Base-by-base conservation (phyloP, 2,329 filamentous ascomycete genomes). In the Alternaria ethzedia region DNA sequence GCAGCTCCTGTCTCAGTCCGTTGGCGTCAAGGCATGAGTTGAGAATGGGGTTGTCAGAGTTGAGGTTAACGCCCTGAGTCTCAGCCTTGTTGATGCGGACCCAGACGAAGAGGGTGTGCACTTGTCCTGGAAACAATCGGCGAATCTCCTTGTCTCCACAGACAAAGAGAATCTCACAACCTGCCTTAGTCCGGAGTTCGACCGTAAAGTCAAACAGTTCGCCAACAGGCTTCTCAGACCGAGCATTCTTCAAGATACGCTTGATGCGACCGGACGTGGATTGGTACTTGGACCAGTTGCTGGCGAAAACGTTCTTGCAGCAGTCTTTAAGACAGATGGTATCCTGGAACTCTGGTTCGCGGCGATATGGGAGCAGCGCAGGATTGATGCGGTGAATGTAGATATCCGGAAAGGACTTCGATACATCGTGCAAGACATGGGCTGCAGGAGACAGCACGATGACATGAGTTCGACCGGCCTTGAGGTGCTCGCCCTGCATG, bases 341-440 rank as follows among this genome's bases (percentile, higher is more conserved):
- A 13, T 74, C 63, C 30, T 54, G 49, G 7, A 54, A 49, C 17
- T 68, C 62, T n/a, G 64, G 58, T 13, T 62, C 26, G 11, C 61
- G 59, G 15, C 60, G 66, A 54, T 64, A 74, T 4, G 76, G 76
- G 15, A 77, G 54, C 8, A 66, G 28, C 20, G 72, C 71, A 13
- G 74, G 71, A 45, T 72, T 78, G 56, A 77, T 69, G 21, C 72
- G 73, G 56, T 78, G 73, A 10, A 77, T 58, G 43, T 68, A 63
- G 3, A 77, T 30, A 30, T 65, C 54, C 7, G 75, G 71, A 36
- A 67, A 70, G 4, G 49, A 59, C 6, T 64, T 69, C 2, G 68
- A 75, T 2, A 78, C 63, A 20, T 67, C 57, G 44, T 77, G 74
- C 13, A 77, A 46, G 9, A 67, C 46, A 17, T 72, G 60, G 0